Evolutionary conservation across 2,329 filamentous ascomycete genomes (phyloP), one percentile per base, ranked within the genome.

Genomic region (Colletotrichum sp.): DNA sequence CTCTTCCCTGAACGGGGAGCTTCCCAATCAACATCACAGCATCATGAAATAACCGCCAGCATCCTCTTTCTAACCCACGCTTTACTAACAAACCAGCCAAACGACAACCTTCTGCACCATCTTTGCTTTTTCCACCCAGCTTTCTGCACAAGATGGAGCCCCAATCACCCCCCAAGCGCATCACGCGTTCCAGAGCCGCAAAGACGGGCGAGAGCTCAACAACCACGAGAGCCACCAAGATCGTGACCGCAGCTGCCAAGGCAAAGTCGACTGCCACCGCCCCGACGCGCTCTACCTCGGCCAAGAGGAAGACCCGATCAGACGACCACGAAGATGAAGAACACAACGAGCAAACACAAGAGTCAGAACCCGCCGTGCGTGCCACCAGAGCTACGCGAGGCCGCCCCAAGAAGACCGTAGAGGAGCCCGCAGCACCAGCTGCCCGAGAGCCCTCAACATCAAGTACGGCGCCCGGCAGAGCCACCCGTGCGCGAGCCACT

Each of bases 151-250:
- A 62, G 34, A 91, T 92, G 90, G 89, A 90, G 78, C 84, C 84
- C 68, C 82, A 85, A 78, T 92, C 89, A 75, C 90, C 91, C 68
- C 91, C 90, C 44, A 91, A 91, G 84, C 89, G 91, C 78, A 88
- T 92, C 80, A 92, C 91, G 77, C 89, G 91, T 68, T 84, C 87
- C 62, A 83, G 87, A 74, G 86, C 87, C 36, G 87, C 87, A 59
- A 88, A 85, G 80, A 82, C 82, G 39, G 81, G 79, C 69, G 85
- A 87, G 73, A 80, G 84, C 30, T 81, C 83, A 57, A 76, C 78
- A 8, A 64, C 55, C 21, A 64, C 82, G 44, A 88, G 87, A 79
- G 84, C 85, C 3, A 85, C 87, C 75, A 89, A 84, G 76, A 85
- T 88, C 77, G 84, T 88, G 76, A 89, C 89, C 79, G 85, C 89